A percentile compares a stretch with the other conserved stretches of the same genome.
Evolutionary conservation across 2,329 filamentous ascomycete species (phyloP).

Genomic region (Pyrenophora teres): DNA sequence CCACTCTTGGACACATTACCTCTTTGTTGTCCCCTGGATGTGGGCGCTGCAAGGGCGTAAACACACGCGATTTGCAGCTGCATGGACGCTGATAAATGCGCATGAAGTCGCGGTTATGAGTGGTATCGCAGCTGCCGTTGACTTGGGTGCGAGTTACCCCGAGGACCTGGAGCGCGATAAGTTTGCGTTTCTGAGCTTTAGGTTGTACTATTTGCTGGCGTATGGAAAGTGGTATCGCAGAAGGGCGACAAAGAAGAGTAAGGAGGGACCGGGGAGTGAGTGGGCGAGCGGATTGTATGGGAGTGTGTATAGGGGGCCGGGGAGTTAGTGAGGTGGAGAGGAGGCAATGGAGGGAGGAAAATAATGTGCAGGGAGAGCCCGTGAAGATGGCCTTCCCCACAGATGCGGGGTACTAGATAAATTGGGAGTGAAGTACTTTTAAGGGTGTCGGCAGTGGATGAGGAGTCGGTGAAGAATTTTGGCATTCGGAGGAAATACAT

Average conservation of each 20-base stretch:
- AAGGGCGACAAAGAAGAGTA: conserved; percentile 48
- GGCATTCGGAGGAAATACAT: no score
- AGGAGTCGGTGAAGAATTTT: background rate
- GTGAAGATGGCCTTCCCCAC: conserved; percentile 8
- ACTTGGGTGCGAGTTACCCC: conserved; percentile 67
- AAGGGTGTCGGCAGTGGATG: background rate
- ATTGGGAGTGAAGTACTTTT: conserved; percentile 10
- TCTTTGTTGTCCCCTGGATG: conserved; percentile 70
- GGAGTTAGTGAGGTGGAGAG: conserved; percentile 60
- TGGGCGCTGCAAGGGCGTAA: conserved; percentile 72
- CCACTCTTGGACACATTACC: conserved; percentile 67
- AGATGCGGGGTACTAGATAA: conserved; percentile 21
- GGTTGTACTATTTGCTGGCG: conserved; percentile 64
- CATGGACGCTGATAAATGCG: conserved; percentile 72
- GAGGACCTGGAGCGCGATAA: conserved; percentile 66
- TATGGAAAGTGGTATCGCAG: conserved; percentile 66
- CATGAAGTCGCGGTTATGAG: conserved; percentile 73
- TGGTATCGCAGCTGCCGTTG: conserved; percentile 72
- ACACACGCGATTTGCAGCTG: conserved; percentile 66
- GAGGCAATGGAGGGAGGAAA: conserved; percentile 59
- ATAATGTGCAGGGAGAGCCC: conserved; percentile 28
- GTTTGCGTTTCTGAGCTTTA: conserved; percentile 64
- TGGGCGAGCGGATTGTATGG: conserved; percentile 65
- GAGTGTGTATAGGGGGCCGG: conserved; percentile 64
- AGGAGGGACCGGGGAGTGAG: conserved; percentile 56